Base-by-base conservation (phyloP, 192 early-diverging fungal genomes). In the Mortierella alpina region DNA sequence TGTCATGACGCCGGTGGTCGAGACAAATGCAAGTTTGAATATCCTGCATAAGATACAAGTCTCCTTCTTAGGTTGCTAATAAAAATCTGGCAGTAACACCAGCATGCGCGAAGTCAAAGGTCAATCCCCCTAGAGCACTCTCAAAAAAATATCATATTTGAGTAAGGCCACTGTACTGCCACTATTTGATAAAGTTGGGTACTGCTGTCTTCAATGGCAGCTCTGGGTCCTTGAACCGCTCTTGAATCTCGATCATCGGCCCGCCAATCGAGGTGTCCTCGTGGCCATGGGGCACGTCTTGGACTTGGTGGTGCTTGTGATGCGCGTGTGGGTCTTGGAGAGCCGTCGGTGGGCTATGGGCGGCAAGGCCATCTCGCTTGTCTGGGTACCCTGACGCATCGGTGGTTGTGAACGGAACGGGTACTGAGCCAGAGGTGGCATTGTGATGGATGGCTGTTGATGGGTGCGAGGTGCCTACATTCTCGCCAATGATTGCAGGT, bases 321-420 rank as follows among this genome's bases (percentile, higher is more conserved):
- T 72, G 65, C 23, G 62, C 77, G 22, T 72, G 60, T 0, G 58
- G 52, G 44, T 72, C 54, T 23, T 70, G 68, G 20, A 59, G 44
- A 5, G 39, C 46, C 4, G 15, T 45, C 5, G 61, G 48, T 0
- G 65, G 41, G 11, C 49, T 65, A 12, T 62, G 60, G 1, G 76
- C 69, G 7, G 56, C 10, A 12, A 79, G 64, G 6, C 76, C 75
- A 18, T 79, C 69, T 0, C 52, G 63, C 18, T 63, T 71, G 53
- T 71, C 69, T 14, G 76, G 76, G 22, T 79, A 79, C 0, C 76
- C 76, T 6, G 76, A 79, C 3, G 69, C 76, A 51, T 80, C 77
- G 15, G 66, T 72, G 7, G 77, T 79, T 9, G 75, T 61, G 46
- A 60, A 66, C 7, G 47, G 14, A 11, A n/a, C n/a, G 7, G 40